phyloP scores from a whole-genome alignment of 2,329 filamentous ascomycete genomes.

The Pseudopithomyces chartarum region DNA sequence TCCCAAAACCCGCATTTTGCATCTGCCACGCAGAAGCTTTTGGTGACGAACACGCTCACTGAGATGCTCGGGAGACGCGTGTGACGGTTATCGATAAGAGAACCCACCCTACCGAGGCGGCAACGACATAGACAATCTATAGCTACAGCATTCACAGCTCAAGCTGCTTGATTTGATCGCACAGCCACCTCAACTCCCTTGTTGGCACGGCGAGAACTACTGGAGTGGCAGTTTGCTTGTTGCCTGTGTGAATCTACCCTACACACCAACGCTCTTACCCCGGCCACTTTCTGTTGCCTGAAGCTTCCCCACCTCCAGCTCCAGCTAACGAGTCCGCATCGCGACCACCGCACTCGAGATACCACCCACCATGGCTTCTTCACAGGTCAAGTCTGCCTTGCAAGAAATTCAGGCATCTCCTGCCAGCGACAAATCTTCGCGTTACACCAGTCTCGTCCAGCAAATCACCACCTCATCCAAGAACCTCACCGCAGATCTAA shows the following conservation, averaged over 20 bases:
- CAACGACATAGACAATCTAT: background rate
- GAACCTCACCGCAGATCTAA: conserved; percentile 65
- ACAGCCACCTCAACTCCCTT: too few relatives aligned
- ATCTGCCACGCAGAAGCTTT: too few relatives aligned
- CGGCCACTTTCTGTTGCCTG: conserved; percentile 14
- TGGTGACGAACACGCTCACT: too few relatives aligned
- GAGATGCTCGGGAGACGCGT: too few relatives aligned
- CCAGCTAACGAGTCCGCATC: background rate
- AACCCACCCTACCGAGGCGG: background rate
- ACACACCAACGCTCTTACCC: background rate
- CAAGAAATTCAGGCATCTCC: conserved; percentile 56
- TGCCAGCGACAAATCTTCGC: conserved; percentile 57
- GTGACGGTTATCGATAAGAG: background rate
- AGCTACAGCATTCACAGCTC: background rate
- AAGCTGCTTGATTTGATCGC: too few relatives aligned
- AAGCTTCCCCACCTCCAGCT: conserved; percentile 14
- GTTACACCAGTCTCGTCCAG: conserved; percentile 63
- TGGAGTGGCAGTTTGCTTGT: background rate
- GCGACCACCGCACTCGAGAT: conserved; percentile 6
- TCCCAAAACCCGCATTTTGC: too few relatives aligned
- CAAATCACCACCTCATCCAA: conserved; percentile 57
- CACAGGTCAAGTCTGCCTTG: conserved; percentile 55
- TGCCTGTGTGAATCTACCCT: background rate
- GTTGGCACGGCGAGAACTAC: background rate
- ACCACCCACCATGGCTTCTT: conserved; percentile 52